Conservation (phyloP, 345 rosid species). For the Pistacia atlantica region DNA sequence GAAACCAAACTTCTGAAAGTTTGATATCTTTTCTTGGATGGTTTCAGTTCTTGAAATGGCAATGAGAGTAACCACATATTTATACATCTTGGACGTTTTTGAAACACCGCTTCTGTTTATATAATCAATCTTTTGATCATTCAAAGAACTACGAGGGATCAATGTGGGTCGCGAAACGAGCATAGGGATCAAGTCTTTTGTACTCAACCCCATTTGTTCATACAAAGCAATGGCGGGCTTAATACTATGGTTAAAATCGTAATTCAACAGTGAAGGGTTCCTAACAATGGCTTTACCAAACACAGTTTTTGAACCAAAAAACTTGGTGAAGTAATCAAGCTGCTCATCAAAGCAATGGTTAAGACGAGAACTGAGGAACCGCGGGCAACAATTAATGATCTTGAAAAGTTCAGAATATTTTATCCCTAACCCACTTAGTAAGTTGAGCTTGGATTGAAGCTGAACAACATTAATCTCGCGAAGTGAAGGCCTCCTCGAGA, state of each 20-base stretch:
- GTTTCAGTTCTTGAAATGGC: conserved; percentile 77
- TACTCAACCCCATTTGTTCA: conserved; percentile 54
- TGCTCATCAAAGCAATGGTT: conserved; percentile 66
- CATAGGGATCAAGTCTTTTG: conserved; percentile 55
- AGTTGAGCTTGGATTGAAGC: conserved; percentile 57
- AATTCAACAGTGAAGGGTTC: conserved; percentile 76
- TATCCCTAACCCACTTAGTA: conserved; percentile 62
- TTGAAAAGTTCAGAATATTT: conserved; percentile 69
- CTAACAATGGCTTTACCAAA: conserved; percentile 64
- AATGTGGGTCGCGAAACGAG: conserved; percentile 69
- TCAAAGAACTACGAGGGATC: conserved; percentile 67
- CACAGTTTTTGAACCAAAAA: conserved; percentile 64
- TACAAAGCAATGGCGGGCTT: conserved; percentile 60
- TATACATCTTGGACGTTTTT: conserved; percentile 66
- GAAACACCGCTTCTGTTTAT: conserved; percentile 55
- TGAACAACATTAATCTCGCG: conserved; percentile 45
- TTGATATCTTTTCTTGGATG: conserved; percentile 52
- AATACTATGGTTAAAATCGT: conserved; percentile 57
- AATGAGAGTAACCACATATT: conserved; percentile 58
- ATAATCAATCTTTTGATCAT: conserved; percentile 61
- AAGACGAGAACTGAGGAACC: conserved; percentile 63
- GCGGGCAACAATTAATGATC: conserved; percentile 74
- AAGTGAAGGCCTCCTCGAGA: conserved; percentile 54
- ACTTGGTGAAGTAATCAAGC: conserved; percentile 45
- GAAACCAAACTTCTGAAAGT: background rate